Evolutionary conservation across 768 basidiomycete species (phyloP), one percentile per base, ranked within the genome.

Genomic region (Termitomyces sp.): DNA sequence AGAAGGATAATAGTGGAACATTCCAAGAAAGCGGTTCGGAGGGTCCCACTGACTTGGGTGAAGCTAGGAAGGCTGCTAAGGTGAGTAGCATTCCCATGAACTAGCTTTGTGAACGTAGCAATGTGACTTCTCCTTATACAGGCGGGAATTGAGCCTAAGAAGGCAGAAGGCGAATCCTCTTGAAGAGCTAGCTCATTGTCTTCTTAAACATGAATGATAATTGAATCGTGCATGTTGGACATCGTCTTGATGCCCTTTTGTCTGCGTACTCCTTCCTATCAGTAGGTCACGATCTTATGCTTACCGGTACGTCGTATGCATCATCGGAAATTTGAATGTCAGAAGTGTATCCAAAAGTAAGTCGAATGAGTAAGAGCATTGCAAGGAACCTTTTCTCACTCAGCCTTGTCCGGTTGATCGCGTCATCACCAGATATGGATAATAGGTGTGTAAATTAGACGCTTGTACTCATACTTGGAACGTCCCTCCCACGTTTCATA

Each of bases 101-200:
- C 9, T 4, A 11, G 35, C 1, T 13, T n/a, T n/a, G 7, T 4
- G 54, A 24, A 28, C 18, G 1, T 28, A 28, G 35, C 9, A 13
- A 50, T 51, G 53, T 58, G 3, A 28, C 16, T 11, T 24, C 9
- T 33, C 46, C 4, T 7, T 38, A 56, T 55, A 32, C 46, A 73
- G 73, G 63, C 69, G 55, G 68, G 63, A 33, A 55, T 67, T 39
- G 57, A 65, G 20, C 71, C 71, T n/a, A 73, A 74, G 55, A 63
- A 69, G 55, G 63, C 61, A 48, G 60, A 62, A 50, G 35, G 24
- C 18, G 63, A 53, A 59, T 59, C 62, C 0, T 62, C 61, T 32
- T 59, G 40, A 57, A 44, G 55, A 55, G 28, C n/a, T 54, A 55
- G 28, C n/a, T 54, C 18, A 15, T 42, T 36, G 54, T 52, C 28